These are phyloP conservation scores for Rubus idaeus DNA, from an alignment of 306 rosid genomes.

Conservation along the genomic window DNA sequence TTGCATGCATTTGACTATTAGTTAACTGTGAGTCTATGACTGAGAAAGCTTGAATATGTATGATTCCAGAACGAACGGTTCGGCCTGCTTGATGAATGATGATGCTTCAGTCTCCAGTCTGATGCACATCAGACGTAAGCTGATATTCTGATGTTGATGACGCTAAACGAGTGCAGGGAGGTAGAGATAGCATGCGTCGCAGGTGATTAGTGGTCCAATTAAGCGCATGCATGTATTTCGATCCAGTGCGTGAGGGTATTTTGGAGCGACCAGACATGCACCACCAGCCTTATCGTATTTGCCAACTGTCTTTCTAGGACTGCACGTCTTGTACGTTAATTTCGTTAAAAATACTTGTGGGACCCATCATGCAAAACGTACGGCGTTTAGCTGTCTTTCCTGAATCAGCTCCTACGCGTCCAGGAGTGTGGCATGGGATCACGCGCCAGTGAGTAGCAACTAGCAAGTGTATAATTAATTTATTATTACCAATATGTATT, in stretches of 20 bases:
- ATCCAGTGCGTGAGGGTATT: not conserved
- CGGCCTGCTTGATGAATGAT: too few species aligned
- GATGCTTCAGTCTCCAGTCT: too few species aligned
- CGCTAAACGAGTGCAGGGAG: not conserved
- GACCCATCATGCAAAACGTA: not conserved
- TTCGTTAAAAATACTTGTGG: slow-evolving; percentile 3
- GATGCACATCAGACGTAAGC: not conserved
- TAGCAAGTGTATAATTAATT: not conserved
- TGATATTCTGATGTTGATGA: slow-evolving; percentile 11
- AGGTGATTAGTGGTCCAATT: not conserved
- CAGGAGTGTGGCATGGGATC: not conserved
- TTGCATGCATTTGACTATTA: slow-evolving; percentile 1
- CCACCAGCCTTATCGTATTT: slow-evolving; percentile 3
- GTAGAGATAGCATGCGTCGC: not conserved
- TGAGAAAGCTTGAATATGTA: not conserved
- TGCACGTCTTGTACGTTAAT: slow-evolving; percentile 11
- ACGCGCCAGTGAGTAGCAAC: slow-evolving; percentile 8
- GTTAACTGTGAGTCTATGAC: not conserved
- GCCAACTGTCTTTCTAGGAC: slow-evolving; percentile 2
- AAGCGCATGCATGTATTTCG: not conserved
- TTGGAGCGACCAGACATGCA: not conserved
- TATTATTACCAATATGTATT: not conserved
- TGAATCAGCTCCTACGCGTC: slow-evolving; percentile 8
- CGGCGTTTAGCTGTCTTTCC: slow-evolving; percentile 21
- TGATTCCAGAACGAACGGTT: too few species aligned